A percentile compares a stretch with the other conserved stretches of the same genome.
Conservation (phyloP, 495 filamentous ascomycete species). For the Aspergillus cavernicola region DNA sequence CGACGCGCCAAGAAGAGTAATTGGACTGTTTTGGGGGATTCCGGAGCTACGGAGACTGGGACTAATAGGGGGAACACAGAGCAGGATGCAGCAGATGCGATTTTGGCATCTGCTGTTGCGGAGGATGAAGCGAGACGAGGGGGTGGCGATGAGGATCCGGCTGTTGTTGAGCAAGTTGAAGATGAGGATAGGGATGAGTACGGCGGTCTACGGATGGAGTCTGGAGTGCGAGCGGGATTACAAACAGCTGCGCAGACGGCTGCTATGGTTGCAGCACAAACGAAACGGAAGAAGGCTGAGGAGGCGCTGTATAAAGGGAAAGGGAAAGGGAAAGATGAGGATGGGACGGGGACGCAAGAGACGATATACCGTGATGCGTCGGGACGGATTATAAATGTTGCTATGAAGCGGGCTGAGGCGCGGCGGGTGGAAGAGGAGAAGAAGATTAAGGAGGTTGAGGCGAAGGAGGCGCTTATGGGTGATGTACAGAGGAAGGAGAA, state of each 20-base stretch:
- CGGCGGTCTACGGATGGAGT: conserved; percentile 58
- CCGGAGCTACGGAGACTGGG: conserved; percentile 15
- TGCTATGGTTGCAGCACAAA: conserved; percentile 70
- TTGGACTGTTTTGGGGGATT: conserved; percentile 68
- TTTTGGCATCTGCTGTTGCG: conserved; percentile 69
- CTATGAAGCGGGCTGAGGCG: conserved; percentile 84
- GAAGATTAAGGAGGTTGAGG: conserved; percentile 55
- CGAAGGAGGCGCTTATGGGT: conserved; percentile 65
- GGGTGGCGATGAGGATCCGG: conserved; percentile 47
- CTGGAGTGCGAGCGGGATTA: conserved; percentile 79
- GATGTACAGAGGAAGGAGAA: conserved; percentile 71
- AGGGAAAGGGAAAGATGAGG: conserved; percentile 15
- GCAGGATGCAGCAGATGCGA: conserved; percentile 72
- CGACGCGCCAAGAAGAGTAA: conserved; percentile 69
- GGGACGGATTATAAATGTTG: conserved; percentile 84
- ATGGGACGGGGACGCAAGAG: conserved; percentile 45
- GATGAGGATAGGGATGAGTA: conserved; percentile 22
- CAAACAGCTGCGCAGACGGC: conserved; percentile 77
- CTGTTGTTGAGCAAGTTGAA: conserved; percentile 30
- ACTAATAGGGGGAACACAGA: conserved; percentile 35
- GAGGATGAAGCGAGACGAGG: conserved; percentile 46
- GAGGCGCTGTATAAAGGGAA: conserved; percentile 39
- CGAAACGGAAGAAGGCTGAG: conserved; percentile 46
- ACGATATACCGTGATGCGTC: conserved; percentile 93
- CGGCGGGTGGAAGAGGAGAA: conserved; percentile 70